Percentiles rank a stretch among this genome's conserved stretches.
These are phyloP conservation scores for Bremia lactucae DNA, from an alignment of 352 stramenopile species.

Conservation along the genomic window DNA sequence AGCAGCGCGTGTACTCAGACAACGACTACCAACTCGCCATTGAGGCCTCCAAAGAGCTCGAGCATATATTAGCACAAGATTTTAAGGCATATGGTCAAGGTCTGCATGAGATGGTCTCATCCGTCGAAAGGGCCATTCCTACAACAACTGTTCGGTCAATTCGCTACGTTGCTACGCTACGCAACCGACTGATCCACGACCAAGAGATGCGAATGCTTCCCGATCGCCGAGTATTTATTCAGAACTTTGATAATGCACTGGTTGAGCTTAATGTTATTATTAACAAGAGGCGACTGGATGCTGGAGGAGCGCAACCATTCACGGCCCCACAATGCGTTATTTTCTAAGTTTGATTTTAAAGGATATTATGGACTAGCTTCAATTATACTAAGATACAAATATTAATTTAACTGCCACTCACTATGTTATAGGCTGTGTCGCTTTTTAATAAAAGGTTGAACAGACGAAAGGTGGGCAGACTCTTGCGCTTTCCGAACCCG, in stretches of 20 bases:
- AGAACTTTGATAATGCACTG: conserved; percentile 44
- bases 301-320: not conserved
- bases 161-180: conserved; percentile 68
- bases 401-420: too few species aligned
- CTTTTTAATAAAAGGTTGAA: conserved; percentile 8
- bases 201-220: conserved; percentile 42
- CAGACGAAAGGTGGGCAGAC: conserved; percentile 2
- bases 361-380: too few species aligned
- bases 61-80: conserved; percentile 50
- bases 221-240: conserved; percentile 54
- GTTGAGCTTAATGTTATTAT: conserved; percentile 50
- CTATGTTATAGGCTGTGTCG: conserved; percentile 21
- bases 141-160: conserved; percentile 46
- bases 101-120: conserved; percentile 65
- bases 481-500: conserved; percentile 13
- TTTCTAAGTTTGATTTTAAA: too few species aligned
- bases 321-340: conserved; percentile 22
- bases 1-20: conserved; percentile 26
- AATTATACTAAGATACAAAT: too few species aligned
- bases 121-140: conserved; percentile 31
- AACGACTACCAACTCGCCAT: conserved; percentile 82
- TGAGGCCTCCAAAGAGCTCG: conserved; percentile 72
- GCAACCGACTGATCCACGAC: conserved; percentile 77
- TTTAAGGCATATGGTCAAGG: conserved; percentile 58
- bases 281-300: conserved; percentile 39